Conservation (phyloP, 257 asterid genomes). For the Eustoma russellianum region DNA sequence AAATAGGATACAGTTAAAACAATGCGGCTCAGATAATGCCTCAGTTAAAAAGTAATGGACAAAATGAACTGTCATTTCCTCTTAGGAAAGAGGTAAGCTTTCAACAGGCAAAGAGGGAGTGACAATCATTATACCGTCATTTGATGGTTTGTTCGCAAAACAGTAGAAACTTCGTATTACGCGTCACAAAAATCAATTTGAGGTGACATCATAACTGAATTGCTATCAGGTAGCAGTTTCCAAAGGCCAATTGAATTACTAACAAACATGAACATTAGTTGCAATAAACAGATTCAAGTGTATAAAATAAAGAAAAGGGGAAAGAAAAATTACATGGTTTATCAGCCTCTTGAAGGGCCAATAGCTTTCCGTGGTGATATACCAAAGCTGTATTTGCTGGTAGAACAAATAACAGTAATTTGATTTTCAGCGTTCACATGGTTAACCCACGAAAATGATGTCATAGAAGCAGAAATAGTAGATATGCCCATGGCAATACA, state of each 20-base stretch:
- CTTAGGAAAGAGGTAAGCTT: too few species aligned
- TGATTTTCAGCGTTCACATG: conserved; percentile 4
- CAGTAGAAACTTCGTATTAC: too few species aligned
- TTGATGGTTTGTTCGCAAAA: too few species aligned
- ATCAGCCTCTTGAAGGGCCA: conserved; percentile 86
- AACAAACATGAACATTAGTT: background rate
- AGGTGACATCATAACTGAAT: too few species aligned
- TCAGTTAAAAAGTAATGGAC: background rate
- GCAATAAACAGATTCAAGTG: conserved; percentile 1
- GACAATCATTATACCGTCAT: too few species aligned
- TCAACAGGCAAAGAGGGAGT: too few species aligned
- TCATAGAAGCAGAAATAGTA: too few species aligned
- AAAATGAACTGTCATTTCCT: too few species aligned
- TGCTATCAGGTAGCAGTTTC: too few species aligned
- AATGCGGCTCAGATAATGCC: background rate
- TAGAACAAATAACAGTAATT: conserved; percentile 18
- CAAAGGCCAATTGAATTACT: background rate
- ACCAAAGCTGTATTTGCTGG: conserved; percentile 87
- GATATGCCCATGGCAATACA: too few species aligned
- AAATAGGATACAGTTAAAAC: conserved; percentile 3
- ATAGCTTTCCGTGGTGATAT: conserved; percentile 88
- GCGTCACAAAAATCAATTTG: too few species aligned
- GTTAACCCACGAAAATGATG: background rate
- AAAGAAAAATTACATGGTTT: conserved; percentile 75
- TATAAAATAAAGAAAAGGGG: background rate